Percentiles rank a stretch among this genome's conserved stretches.
These are phyloP conservation scores for Phylloporus arenicola DNA, from an alignment of 768 basidiomycete species.

Conservation along the genomic window DNA sequence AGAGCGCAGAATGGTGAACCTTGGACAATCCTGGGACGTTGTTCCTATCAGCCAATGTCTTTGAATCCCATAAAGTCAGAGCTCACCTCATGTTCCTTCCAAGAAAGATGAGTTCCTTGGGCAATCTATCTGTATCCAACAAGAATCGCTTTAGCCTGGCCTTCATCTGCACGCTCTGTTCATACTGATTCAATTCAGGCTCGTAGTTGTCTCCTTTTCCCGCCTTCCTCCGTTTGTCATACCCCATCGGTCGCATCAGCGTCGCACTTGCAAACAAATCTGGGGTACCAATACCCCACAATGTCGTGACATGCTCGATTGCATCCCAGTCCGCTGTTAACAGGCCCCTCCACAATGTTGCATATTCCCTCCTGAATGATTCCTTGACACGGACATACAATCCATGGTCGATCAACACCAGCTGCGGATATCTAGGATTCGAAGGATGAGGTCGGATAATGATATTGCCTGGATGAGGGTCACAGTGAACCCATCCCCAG, in stretches of 20 bases:
- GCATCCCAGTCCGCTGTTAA: slow-evolving; percentile 49
- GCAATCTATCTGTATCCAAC: slow-evolving; percentile 71
- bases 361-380: slow-evolving; percentile 70
- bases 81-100: slow-evolving; percentile 68
- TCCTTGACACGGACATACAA: slow-evolving; percentile 73
- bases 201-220: slow-evolving; percentile 7
- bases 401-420: slow-evolving; percentile 90
- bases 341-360: slow-evolving; percentile 67
- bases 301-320: slow-evolving; percentile 45
- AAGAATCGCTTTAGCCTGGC: slow-evolving; percentile 60
- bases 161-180: slow-evolving; percentile 65
- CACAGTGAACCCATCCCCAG: slow-evolving; percentile 88
- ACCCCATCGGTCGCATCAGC: slow-evolving; percentile 54
- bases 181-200: slow-evolving; percentile 52
- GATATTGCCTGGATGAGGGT: slow-evolving; percentile 75
- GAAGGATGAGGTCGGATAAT: slow-evolving; percentile 50
- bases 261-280: slow-evolving; percentile 73
- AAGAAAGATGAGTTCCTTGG: slow-evolving; percentile 69
- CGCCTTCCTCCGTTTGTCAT: slow-evolving; percentile 20
- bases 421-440: slow-evolving; percentile 38
- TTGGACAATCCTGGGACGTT: slow-evolving; percentile 32
- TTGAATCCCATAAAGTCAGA: not conserved
- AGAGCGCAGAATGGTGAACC: slow-evolving; percentile 14
- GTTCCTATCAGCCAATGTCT: not conserved
- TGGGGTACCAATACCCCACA: slow-evolving; percentile 68